Evolutionary conservation across 345 rosid genomes (phyloP).

Genomic region (Heritiera fomes): DNA sequence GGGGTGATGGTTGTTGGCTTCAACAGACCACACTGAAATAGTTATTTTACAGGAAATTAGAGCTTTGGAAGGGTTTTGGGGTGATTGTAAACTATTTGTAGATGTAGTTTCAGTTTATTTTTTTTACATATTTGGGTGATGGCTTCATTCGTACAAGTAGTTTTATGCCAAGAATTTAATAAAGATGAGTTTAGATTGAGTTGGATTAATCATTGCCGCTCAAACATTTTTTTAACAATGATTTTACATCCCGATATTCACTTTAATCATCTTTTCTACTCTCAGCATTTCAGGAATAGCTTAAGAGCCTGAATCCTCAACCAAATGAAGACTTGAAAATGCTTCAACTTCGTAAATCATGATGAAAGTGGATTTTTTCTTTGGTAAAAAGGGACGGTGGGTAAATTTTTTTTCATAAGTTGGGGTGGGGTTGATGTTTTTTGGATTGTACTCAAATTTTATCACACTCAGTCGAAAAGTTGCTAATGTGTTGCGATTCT

Average conservation of each 20-base stretch:
- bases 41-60: slow-evolving; percentile 38
- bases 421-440: too few species aligned
- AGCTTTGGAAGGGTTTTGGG: slow-evolving; percentile 6
- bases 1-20: slow-evolving; percentile 22
- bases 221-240: background rate
- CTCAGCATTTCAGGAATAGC: too few species aligned
- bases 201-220: slow-evolving; percentile 10
- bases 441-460: too few species aligned
- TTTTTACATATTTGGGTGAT: slow-evolving; percentile 30
- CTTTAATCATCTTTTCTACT: background rate
- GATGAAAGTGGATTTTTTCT: too few species aligned
- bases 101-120: slow-evolving; percentile 30
- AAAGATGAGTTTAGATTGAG: slow-evolving; percentile 39
- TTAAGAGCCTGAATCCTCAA: too few species aligned
- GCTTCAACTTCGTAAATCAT: too few species aligned
- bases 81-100: slow-evolving; percentile 46
- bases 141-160: slow-evolving; percentile 43
- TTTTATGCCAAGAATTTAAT: slow-evolving; percentile 32
- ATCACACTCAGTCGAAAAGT: too few species aligned
- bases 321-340: too few species aligned
- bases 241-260: background rate
- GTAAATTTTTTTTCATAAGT: too few species aligned
- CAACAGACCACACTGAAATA: slow-evolving; percentile 26
- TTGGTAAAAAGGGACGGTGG: too few species aligned
- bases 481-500: too few species aligned